phyloP scores from a whole-genome alignment of 306 rosid species.

The Cucumis sativus region DNA sequence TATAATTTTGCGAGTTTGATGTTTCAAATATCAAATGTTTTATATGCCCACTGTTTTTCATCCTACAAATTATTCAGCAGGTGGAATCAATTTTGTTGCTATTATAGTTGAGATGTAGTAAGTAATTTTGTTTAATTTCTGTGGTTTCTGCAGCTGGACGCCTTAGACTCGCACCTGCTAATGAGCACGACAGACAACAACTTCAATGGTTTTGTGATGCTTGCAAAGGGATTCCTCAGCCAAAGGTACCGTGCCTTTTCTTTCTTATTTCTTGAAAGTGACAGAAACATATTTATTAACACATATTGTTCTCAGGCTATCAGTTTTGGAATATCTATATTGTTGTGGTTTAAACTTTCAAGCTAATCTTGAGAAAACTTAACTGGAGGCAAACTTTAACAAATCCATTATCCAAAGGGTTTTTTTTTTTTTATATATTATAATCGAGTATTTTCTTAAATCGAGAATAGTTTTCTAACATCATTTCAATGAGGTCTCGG shows the following conservation, averaged over 20 bases:
- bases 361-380: not conserved
- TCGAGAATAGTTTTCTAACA: not conserved
- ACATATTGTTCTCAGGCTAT: not conserved
- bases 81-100: not conserved
- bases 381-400: not conserved
- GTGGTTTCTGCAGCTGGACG: slow-evolving; percentile 44
- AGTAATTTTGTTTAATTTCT: slow-evolving; percentile 1
- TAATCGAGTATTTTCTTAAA: not conserved
- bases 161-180: slow-evolving; percentile 68
- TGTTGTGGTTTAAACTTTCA: not conserved
- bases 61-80: not conserved
- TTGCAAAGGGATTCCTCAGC: slow-evolving; percentile 88
- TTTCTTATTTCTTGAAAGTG: not conserved
- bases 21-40: not conserved
- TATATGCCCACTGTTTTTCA: not conserved
- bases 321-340: not conserved
- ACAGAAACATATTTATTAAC: not conserved
- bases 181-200: slow-evolving; percentile 59
- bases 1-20: not conserved
- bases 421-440: not conserved
- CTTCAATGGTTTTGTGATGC: slow-evolving; percentile 80
- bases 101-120: not conserved
- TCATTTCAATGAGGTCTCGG: not conserved
- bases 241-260: slow-evolving; percentile 30
- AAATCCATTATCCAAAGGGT: not conserved